Base-by-base conservation (phyloP, 2,329 filamentous ascomycete genomes). In the Pochonia chlamydosporia region DNA sequence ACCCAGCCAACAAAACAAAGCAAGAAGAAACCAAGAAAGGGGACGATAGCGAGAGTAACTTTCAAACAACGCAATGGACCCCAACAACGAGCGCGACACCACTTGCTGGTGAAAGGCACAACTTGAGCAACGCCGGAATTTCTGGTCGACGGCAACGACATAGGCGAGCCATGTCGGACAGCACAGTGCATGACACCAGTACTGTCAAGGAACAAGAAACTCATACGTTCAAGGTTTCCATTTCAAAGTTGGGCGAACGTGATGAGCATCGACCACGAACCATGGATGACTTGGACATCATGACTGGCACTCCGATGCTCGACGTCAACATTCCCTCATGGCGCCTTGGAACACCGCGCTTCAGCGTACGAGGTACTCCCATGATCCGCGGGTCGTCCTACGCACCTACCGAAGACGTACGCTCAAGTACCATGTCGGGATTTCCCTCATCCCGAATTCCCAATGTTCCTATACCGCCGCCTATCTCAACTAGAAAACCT, bases 271-370 rank as follows among this genome's bases (percentile, higher is more conserved):
- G 80, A 44, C 78, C 83, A 23, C 85, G 77, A 60, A 85, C 82
- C 5, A 75, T 80, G 52, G 81, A 85, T 59, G 79, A 80, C 56
- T 49, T 76, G 37, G 68, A 73, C 54, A 54, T 62, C 11, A 56
- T 65, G 16, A 60, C 63, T 35, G 35, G 24, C 11, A 65, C 72
- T 33, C 82, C 80, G 11, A 68, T 82, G 30, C 72, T 95, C 43
- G 80, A 90, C 55, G 78, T 92, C 37, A 75, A 82, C 20, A 95
- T 96, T 43, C 90, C 91, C 30, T 85, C 87, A 48, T 95, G 91
- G 74, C 84, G 84, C 54, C 72, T 96, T 48, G 91, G 90, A 11
- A 87, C 85, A 1, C 89, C 89, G 16, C 81, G 82, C 49, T 95
- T 96, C 65, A 92, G 85, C 53, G 70, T 79, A 45, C 78, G 79